Percentiles rank a stretch among this genome's conserved stretches.
Evolutionary conservation across 306 rosid species (phyloP).

Genomic region (Cucurbita maxima): DNA sequence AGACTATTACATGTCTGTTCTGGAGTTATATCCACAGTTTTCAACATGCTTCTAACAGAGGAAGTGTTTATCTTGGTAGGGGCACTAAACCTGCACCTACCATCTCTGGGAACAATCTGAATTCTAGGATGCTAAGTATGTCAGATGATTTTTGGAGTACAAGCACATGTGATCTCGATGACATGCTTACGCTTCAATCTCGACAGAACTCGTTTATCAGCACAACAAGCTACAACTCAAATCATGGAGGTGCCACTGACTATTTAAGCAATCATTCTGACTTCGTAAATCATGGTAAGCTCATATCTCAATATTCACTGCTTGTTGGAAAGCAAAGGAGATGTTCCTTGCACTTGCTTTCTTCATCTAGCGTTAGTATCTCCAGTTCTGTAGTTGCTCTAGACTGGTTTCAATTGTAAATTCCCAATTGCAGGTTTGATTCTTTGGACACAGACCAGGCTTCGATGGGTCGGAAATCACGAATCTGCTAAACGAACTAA

Average conservation of each 20-base stretch:
- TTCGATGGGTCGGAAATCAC: background rate
- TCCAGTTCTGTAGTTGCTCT: background rate
- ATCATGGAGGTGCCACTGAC: background rate
- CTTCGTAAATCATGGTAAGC: conserved; percentile 7
- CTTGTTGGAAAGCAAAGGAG: background rate
- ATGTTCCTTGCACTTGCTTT: background rate
- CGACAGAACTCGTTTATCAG: conserved; percentile 1
- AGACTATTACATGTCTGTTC: background rate
- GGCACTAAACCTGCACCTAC: background rate
- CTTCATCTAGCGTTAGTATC: background rate
- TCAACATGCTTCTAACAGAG: background rate
- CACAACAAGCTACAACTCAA: background rate
- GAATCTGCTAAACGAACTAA: background rate
- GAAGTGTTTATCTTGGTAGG: background rate
- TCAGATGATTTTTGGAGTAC: conserved; percentile 7
- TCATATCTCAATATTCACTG: background rate
- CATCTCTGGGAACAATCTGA: background rate
- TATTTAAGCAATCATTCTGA: conserved; percentile 1
- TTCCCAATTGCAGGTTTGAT: background rate
- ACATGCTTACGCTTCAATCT: background rate
- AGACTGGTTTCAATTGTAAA: background rate
- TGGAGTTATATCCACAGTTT: background rate
- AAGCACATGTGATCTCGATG: conserved; percentile 4
- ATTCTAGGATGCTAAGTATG: background rate
- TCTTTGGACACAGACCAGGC: conserved; percentile 4